These are phyloP conservation scores for Eugenia klotzschiana DNA, from an alignment of 441 rosid genomes.

Conservation along the genomic window DNA sequence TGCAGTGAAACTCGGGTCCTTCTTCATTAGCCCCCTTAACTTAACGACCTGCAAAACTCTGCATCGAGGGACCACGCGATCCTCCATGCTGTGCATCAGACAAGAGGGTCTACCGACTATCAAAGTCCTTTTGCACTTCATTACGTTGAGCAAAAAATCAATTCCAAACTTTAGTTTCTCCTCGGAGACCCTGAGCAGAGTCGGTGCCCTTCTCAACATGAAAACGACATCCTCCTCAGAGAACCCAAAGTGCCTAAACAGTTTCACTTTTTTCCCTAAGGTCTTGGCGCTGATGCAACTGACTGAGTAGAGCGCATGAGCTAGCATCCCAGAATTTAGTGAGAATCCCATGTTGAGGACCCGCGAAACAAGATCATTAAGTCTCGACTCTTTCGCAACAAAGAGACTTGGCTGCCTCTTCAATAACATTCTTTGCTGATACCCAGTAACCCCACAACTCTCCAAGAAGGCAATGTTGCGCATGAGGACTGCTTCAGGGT, in stretches of 20 bases:
- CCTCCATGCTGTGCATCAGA: slow-evolving; percentile 20
- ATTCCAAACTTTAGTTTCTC: slow-evolving; percentile 19
- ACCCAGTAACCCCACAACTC: slow-evolving; percentile 25
- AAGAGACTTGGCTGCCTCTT: slow-evolving; percentile 23
- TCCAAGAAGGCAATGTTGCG: slow-evolving; percentile 14
- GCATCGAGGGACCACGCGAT: slow-evolving; percentile 22
- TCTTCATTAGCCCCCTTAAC: slow-evolving; percentile 14
- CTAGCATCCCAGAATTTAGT: slow-evolving; percentile 25
- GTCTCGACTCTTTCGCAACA: neutral
- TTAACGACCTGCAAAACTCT: slow-evolving; percentile 18
- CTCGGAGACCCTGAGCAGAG: slow-evolving; percentile 10
- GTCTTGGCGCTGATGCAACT: slow-evolving; percentile 14
- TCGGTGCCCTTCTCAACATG: slow-evolving; percentile 17
- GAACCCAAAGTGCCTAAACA: slow-evolving; percentile 16
- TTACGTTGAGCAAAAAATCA: slow-evolving; percentile 12
- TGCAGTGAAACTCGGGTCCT: neutral
- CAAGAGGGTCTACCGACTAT: slow-evolving; percentile 5
- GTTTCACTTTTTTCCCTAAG: slow-evolving; percentile 10
- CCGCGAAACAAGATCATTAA: slow-evolving; percentile 4
- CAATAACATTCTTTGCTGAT: slow-evolving; percentile 19
- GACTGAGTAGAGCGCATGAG: slow-evolving; percentile 11
- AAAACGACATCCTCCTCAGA: slow-evolving; percentile 5
- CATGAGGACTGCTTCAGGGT: slow-evolving; percentile 2
- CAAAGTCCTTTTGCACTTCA: slow-evolving; percentile 5
- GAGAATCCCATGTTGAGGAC: slow-evolving; percentile 20